Percentiles rank a stretch among this genome's conserved stretches.
These are phyloP conservation scores for Pythium aquatile DNA, from an alignment of 352 stramenopile species.

Conservation along the genomic window DNA sequence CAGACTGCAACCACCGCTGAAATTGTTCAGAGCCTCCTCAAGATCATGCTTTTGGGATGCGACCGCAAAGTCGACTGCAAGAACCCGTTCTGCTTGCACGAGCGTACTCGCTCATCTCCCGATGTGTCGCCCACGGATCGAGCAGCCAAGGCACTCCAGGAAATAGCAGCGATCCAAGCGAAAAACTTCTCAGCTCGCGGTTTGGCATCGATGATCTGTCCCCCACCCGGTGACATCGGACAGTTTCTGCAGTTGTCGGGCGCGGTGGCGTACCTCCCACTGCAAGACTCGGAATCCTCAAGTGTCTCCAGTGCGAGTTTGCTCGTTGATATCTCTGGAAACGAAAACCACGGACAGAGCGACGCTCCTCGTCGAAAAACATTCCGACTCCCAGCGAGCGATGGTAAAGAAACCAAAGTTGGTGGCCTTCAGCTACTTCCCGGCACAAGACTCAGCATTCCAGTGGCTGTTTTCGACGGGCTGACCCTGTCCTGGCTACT, in stretches of 20 bases:
- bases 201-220: conserved; percentile 45
- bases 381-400: conserved; percentile 36
- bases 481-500: conserved; percentile 47
- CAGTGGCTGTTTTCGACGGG: neutral
- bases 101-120: conserved; percentile 1
- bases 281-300: conserved; percentile 44
- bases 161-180: conserved; percentile 37
- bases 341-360: conserved; percentile 40
- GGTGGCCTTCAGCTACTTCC: conserved; percentile 42
- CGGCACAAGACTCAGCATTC: conserved; percentile 27
- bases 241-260: conserved; percentile 40
- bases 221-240: conserved; percentile 29
- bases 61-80: conserved; percentile 21
- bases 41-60: conserved; percentile 20
- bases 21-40: conserved; percentile 10
- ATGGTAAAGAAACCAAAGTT: conserved; percentile 21
- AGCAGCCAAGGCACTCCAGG: conserved; percentile 47
- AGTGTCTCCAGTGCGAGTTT: conserved; percentile 6
- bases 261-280: conserved; percentile 51
- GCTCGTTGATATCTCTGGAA: conserved; percentile 57
- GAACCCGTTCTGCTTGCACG: conserved; percentile 46
- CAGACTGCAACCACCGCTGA: neutral
- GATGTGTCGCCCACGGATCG: conserved; percentile 41
- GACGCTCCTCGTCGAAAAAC: conserved; percentile 51
- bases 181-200: conserved; percentile 35